Evolutionary conservation across 805 yeast genomes (phyloP).

Genomic region (Starmera pachycereana): DNA sequence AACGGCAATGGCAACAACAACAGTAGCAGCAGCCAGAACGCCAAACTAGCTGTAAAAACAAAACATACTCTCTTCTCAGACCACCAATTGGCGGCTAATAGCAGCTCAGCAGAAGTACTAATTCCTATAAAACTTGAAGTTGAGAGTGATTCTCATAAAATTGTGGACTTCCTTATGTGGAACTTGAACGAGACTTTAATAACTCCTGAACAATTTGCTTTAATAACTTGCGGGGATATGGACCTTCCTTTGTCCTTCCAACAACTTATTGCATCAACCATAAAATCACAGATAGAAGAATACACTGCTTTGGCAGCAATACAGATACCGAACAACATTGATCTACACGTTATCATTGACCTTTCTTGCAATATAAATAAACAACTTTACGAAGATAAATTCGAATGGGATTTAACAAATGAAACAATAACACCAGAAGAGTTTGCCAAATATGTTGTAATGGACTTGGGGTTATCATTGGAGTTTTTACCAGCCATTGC

Average conservation of each 20-base stretch:
- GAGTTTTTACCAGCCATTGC: conserved; percentile 90
- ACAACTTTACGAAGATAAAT: conserved; percentile 78
- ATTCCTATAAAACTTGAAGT: conserved; percentile 84
- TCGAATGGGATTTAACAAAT: conserved; percentile 80
- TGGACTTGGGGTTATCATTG: conserved; percentile 72
- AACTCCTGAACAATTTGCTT: conserved; percentile 86
- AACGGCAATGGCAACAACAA: conserved; percentile 2
- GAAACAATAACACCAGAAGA: conserved; percentile 49
- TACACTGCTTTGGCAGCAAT: conserved; percentile 52
- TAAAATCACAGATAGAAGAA: conserved; percentile 74
- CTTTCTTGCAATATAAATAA: conserved; percentile 76
- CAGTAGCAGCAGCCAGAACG: conserved; percentile 6
- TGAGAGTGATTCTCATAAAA: conserved; percentile 74
- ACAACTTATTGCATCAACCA: conserved; percentile 53
- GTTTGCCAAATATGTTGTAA: conserved; percentile 74
- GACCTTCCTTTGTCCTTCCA: conserved; percentile 65
- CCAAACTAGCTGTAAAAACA: conserved; percentile 15
- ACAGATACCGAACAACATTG: conserved; percentile 56
- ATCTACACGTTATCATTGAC: conserved; percentile 68
- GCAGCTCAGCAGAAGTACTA: conserved; percentile 51
- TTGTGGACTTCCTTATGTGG: conserved; percentile 89
- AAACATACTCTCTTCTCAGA: conserved; percentile 17
- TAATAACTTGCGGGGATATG: conserved; percentile 69
- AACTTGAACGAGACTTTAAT: conserved; percentile 69
- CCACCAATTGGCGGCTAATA: conserved; percentile 13